phyloP scores from a whole-genome alignment of 225 moss, liverwort and hornwort genomes.

The Bryum argenteum region DNA sequence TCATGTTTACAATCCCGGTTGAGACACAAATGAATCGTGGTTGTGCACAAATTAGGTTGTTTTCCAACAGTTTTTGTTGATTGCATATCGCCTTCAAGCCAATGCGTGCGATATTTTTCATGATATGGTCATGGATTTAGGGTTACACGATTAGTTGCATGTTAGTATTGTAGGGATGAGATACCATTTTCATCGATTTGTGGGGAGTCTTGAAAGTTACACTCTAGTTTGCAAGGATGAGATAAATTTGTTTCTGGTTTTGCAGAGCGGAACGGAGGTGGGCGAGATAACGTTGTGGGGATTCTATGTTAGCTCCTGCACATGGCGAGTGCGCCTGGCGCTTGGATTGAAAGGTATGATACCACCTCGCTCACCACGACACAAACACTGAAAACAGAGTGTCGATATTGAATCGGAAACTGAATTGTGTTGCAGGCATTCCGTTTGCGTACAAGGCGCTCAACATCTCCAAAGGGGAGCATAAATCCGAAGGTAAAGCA shows the following conservation, averaged over 20 bases:
- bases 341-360: conserved; percentile 74
- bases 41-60: neutral
- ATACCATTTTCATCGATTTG: neutral
- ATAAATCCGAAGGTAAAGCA: conserved; percentile 56
- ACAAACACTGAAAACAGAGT: neutral
- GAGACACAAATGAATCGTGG: no score
- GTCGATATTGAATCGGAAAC: neutral
- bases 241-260: neutral
- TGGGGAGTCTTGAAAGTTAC: neutral
- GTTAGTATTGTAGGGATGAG: no score
- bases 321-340: conserved; percentile 84
- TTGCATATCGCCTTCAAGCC: no score
- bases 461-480: conserved; percentile 52
- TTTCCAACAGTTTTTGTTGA: neutral
- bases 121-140: neutral
- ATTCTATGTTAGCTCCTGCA: conserved; percentile 58
- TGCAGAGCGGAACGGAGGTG: conserved; percentile 37
- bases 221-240: neutral
- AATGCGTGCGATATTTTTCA: neutral
- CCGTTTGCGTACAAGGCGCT: conserved; percentile 59
- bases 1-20: no score
- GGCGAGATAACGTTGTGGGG: conserved; percentile 56
- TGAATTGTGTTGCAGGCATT: conserved; percentile 54
- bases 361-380: neutral
- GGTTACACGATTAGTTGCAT: neutral